Evolutionary conservation across 2,329 filamentous ascomycete genomes (phyloP), one percentile per base, ranked within the genome.

Genomic region (Madurella fahalii): DNA sequence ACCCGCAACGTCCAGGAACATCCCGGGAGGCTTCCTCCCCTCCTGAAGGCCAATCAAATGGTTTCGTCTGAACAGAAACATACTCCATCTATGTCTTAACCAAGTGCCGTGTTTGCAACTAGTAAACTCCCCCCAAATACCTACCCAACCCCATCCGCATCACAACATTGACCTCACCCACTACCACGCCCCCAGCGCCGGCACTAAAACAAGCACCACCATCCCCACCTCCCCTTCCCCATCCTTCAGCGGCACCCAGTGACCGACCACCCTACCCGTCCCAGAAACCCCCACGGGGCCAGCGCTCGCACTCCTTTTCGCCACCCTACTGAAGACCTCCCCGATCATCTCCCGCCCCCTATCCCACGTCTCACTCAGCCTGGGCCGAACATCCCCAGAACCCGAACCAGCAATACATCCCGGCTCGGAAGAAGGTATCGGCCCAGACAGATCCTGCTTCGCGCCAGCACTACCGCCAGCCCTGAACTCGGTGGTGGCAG

Each of bases 231-330:
- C 44, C 1, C 70, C 69, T 15, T 66, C 63, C 0, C 34, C 63
- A 51, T 71, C 65, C 54, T 67, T 68, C 44, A 72, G 54, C 20
- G 71, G 69, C 20, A 69, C 67, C 71, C 70, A 72, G 47, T 69
- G 68, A 40, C 65, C 66, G 25, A 67, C 61, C 13, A 69, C 20
- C 58, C 53, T 55, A 15, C 34, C 34, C 34, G 9, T 15, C 11
- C 34, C 34, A 12, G 34, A 4, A 37, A 4, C 34, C 34, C 34
- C 34, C 13, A 9, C 13, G 4, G 34, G 9, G 4, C 34, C 34
- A 11, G 34, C 34, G 11, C 11, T 15, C 4, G 4, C 34, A 37
- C 34, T 62, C 63, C 53, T 18, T 51, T 43, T 57, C 7, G 34
- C 43, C 25, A 12, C 40, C 4, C 57, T 52, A 17, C 45, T 48